A percentile compares a stretch with the other conserved stretches of the same genome.
Conservation (phyloP, 2,329 filamentous ascomycete genomes). For the Fusarium luffae region DNA sequence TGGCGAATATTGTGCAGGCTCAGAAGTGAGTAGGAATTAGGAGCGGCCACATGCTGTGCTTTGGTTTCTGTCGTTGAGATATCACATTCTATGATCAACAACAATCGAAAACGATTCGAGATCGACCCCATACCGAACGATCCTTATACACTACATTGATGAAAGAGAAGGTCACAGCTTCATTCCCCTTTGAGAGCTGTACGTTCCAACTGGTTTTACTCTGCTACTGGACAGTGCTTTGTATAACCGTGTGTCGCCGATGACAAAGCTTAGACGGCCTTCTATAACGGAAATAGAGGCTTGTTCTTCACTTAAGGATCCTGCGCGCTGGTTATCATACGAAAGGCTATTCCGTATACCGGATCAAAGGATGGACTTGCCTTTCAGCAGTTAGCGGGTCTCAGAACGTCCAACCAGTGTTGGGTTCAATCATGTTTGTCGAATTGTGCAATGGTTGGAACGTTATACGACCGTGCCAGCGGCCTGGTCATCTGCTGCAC, state of each 20-base stretch:
- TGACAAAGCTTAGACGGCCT: neutral
- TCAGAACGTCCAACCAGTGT: constrained; percentile 13
- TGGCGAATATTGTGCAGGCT: no score
- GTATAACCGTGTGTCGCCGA: neutral
- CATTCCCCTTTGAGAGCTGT: neutral
- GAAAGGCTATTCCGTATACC: neutral
- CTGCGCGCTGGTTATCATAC: neutral
- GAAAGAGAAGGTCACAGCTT: neutral
- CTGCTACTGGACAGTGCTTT: neutral
- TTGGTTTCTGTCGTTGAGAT: neutral
- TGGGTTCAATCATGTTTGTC: neutral
- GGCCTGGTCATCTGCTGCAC: neutral
- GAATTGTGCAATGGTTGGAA: neutral
- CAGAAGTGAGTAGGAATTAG: neutral
- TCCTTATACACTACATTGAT: neutral
- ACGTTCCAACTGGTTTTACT: neutral
- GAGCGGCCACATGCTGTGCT: no score
- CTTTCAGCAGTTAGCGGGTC: no score
- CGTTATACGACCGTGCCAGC: neutral
- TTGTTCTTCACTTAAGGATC: neutral
- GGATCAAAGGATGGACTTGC: neutral
- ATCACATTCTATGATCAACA: neutral
- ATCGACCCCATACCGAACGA: constrained; percentile 8
- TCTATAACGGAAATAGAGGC: no score
- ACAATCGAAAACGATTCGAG: neutral